Evolutionary conservation across 805 yeast genomes (phyloP).

Genomic region (Kluyveromyces lactis): DNA sequence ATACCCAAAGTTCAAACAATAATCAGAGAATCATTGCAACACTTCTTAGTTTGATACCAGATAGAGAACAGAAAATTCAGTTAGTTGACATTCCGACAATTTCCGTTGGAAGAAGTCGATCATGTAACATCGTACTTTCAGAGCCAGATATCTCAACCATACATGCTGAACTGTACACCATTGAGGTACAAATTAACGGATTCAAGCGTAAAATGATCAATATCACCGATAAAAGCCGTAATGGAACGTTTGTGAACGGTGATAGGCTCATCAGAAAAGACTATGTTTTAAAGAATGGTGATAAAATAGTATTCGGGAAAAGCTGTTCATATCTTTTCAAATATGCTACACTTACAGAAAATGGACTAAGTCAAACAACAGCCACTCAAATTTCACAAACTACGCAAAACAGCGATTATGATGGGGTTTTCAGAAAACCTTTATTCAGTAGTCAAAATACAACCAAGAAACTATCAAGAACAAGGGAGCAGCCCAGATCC

Average conservation of each 20-base stretch:
- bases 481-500: conserved; percentile 25
- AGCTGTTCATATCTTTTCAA: conserved; percentile 44
- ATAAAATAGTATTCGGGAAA: conserved; percentile 49
- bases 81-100: conserved; percentile 30
- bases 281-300: conserved; percentile 52
- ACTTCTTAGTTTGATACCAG: conserved; percentile 26
- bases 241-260: conserved; percentile 63
- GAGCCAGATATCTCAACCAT: conserved; percentile 57
- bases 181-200: conserved; percentile 31
- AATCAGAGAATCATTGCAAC: conserved; percentile 12
- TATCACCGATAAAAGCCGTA: conserved; percentile 47
- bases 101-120: conserved; percentile 47
- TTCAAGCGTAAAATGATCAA: conserved; percentile 32
- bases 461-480: conserved; percentile 9
- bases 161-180: conserved; percentile 48
- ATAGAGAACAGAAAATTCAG: conserved; percentile 22
- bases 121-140: conserved; percentile 47
- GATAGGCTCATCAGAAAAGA: conserved; percentile 39
- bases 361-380: conserved; percentile 1
- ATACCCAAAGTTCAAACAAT: no score
- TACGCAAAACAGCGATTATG: conserved; percentile 4
- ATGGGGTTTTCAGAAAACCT: conserved; percentile 23
- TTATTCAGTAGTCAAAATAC: conserved; percentile 19
- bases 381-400: neutral
- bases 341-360: conserved; percentile 23